Base-by-base conservation (phyloP, 257 asterid genomes). In the Scutellaria barbata region DNA sequence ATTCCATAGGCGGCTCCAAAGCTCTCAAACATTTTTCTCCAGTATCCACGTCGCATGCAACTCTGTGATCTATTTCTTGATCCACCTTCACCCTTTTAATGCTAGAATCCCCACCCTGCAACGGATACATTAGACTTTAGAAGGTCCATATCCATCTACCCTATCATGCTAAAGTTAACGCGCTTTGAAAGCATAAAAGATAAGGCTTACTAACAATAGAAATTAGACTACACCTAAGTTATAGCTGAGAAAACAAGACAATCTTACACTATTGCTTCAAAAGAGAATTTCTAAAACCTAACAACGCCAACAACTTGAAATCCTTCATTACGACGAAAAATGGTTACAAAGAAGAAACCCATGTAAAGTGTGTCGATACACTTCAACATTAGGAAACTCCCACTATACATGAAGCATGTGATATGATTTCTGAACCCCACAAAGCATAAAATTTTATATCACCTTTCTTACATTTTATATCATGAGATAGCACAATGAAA, bases 41-140 rank as follows among this genome's bases (percentile, higher is more conserved):
- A 4, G 73, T 57, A 47, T 78, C 85, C 41, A 43, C 70, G 66
- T 86, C 85, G 14, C 71, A 48, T 16, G 73, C 80, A 7, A 71
- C 79, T 72, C 70, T 80, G 39, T 71, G 77, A 63, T 82, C 86
- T 7, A 67, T 72, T 53, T 79, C 91, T 80, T 82, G 88, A 57
- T 86, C 95, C 74, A 85, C 80, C 79, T 85, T 94, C 66, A 74
- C 92, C 76, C 96, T 82, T 78, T 91, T 89, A 39, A 81, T 74
- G 85, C 74, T 43, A 51, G 84, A 80, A 78, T 90, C 95, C 45
- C 95, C 97, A 54, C 79, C 83, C 96, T 90, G 61, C 6, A 62
- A 71, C 72, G 63, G 59, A 71, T 30, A 7, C 33, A 20, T 50
- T 35, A 60, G 46, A 25, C 3, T 69, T 68, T 63, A 76, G 25